These are phyloP conservation scores for Hypoxylon rickii DNA, from an alignment of 495 filamentous ascomycete species.

Conservation along the genomic window DNA sequence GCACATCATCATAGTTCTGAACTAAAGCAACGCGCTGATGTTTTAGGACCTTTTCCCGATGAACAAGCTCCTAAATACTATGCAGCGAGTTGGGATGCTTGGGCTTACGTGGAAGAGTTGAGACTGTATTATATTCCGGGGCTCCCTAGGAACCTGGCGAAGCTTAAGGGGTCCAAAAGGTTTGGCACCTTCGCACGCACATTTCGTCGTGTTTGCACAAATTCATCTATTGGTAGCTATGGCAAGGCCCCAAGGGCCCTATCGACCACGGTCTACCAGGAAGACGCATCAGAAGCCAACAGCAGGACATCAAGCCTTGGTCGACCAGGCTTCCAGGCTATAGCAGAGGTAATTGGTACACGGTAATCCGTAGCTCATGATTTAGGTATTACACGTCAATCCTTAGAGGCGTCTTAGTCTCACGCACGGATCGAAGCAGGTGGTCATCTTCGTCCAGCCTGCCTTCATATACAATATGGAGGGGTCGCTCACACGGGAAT, in stretches of 20 bases:
- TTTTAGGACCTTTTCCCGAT: conserved; percentile 18
- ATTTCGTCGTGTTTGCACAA: neutral
- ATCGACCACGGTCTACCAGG: neutral
- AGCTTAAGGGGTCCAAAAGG: conserved; percentile 8
- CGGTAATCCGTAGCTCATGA: neutral
- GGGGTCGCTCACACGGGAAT: neutral
- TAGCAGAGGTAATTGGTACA: neutral
- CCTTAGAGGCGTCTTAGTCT: neutral
- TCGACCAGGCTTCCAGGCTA: neutral
- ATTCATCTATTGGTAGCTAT: neutral
- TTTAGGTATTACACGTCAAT: neutral
- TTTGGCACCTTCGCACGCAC: conserved; percentile 1
- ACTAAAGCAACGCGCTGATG: conserved; percentile 13
- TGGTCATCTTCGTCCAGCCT: neutral
- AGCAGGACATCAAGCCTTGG: neutral
- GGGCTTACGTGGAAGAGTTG: conserved; percentile 10
- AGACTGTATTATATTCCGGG: conserved; percentile 12
- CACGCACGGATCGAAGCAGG: conserved; percentile 3
- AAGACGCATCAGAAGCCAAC: neutral
- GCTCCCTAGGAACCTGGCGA: neutral
- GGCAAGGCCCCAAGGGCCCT: neutral
- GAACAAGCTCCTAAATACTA: conserved; percentile 5
- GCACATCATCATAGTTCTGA: conserved; percentile 18
- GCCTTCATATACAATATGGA: neutral
- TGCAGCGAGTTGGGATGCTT: conserved; percentile 8